phyloP scores from a whole-genome alignment of 495 filamentous ascomycete genomes.

The Aspergillus conjunctus region DNA sequence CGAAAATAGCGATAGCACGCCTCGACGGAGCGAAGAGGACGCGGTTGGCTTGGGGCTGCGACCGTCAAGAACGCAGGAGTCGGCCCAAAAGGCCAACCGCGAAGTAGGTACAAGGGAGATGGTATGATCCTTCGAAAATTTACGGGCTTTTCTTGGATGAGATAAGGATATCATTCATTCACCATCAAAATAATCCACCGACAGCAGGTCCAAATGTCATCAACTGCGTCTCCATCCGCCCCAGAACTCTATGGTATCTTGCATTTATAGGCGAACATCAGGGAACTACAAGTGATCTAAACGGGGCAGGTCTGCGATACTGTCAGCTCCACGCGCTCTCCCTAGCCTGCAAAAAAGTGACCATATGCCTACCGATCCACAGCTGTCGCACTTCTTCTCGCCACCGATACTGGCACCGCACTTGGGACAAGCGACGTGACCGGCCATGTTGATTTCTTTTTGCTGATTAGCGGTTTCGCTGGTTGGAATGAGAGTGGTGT shows the following conservation, averaged over 20 bases:
- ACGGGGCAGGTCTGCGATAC: slow-evolving; percentile 32
- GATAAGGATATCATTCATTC: slow-evolving; percentile 20
- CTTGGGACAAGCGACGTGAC: slow-evolving; percentile 37
- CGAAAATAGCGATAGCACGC: slow-evolving; percentile 11
- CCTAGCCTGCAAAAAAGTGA: background rate
- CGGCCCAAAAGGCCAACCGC: slow-evolving; percentile 1
- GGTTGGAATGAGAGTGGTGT: background rate
- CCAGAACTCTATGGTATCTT: background rate
- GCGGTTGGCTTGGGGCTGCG: background rate
- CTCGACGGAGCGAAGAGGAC: slow-evolving; percentile 14
- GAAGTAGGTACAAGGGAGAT: slow-evolving; percentile 12
- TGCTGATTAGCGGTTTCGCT: background rate
- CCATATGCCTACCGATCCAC: slow-evolving; percentile 34
- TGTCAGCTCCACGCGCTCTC: slow-evolving; percentile 4
- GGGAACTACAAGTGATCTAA: slow-evolving; percentile 15
- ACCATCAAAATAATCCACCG: slow-evolving; percentile 6
- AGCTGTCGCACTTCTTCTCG: slow-evolving; percentile 37
- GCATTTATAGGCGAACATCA: background rate
- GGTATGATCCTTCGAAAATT: slow-evolving; percentile 10
- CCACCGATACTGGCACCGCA: slow-evolving; percentile 35
- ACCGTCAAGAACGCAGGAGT: background rate
- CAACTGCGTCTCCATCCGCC: background rate
- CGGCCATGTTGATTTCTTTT: slow-evolving; percentile 25
- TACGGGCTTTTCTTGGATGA: background rate
- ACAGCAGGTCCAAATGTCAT: background rate